Base-by-base conservation (phyloP, 768 basidiomycete genomes). In the Suillus paluster region DNA sequence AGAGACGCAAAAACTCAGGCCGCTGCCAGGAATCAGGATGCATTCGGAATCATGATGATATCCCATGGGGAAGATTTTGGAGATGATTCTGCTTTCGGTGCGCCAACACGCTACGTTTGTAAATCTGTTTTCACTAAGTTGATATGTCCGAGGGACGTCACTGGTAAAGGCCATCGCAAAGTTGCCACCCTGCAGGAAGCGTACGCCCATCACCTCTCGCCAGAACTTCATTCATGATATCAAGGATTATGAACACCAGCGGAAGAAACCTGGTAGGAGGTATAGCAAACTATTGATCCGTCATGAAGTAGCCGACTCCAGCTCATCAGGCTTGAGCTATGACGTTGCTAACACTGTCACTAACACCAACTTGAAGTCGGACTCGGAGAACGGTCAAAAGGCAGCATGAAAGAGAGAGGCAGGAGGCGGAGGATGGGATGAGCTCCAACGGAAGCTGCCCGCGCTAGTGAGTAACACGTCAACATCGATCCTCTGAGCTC, bases 191-290 rank as follows among this genome's bases (percentile, higher is more conserved):
- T 94, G 14, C 95, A 97, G 73, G 94, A 96, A 68, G 84, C 88
- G 0, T 94, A 85, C 70, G 88, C 89, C 0, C 73, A 71, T 95
- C 30, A 68, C 81, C 0, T 87, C 90, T 2, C 78, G 95, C 58
- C 82, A 87, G 64, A 80, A 75, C 48, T 88, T 89, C 56, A 80
- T 80, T 15, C 89, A 86, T 8, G 88, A 91, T 33, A 88, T 96
- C 70, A 92, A 88, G 69, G 94, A 94, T 60, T 96, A 92, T 65
- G 90, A 94, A 61, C 71, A 79, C 5, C 81, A 90, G 63, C 84
- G 88, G 64, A 97, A 95, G 84, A 96, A 95, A 71, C 76, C 96
- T 12, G 94, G 89, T 57, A 80, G 92, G 69, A 82, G 92, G 93
- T 91, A 63, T 56, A 80, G 71, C 56, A 34, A 14, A 6, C 30